Evolutionary conservation across 192 early-diverging fungal species (phyloP), one percentile per base, ranked within the genome.

Genomic region (Backusella parvicylindrica): DNA sequence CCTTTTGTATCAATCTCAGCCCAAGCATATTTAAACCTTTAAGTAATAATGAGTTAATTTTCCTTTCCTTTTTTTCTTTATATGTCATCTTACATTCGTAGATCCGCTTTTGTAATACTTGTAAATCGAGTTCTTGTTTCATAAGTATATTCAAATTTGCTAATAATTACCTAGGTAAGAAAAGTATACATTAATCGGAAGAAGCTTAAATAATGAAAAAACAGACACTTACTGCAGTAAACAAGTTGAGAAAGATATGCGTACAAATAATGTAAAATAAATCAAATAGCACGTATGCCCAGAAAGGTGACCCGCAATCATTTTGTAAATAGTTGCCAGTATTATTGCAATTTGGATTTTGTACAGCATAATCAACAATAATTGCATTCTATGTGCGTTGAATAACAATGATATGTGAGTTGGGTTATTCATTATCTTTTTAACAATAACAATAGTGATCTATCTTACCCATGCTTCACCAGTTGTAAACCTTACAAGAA

Each of bases 201-300:
- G 16, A 9, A 37, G 43, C 3, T 30, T 9, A 21, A 21, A 33
- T n/a, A 6, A 30, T 28, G n/a, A 72, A 53, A 66, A 3, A 26
- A 3, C 0, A 50, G 13, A 13, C 18, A 71, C 75, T 76, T 76
- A 89, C 86, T 15, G 84, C 88, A 50, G 84, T 86, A 41, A 89
- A 89, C 84, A 89, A 79, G 79, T 87, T 87, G 2, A 84, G 74
- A 41, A 89, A 87, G 21, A 89, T 89, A 56, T 89, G 85, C 72
- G 85, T 89, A 36, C 84, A 89, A n/a, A 86, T 77, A 36, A 89
- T 86, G 68, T 88, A 86, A 76, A 86, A 89, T 2, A 78, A 69
- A 35, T 86, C 83, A 56, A 89, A 89, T n/a, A 89, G 63, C 7
- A 87, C 72, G 31, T 85, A 88, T 1, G 86, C 78, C 88, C 86